phyloP scores from a whole-genome alignment of 2,329 filamentous ascomycete genomes.

The Ceratocystiopsis brevicomis region DNA sequence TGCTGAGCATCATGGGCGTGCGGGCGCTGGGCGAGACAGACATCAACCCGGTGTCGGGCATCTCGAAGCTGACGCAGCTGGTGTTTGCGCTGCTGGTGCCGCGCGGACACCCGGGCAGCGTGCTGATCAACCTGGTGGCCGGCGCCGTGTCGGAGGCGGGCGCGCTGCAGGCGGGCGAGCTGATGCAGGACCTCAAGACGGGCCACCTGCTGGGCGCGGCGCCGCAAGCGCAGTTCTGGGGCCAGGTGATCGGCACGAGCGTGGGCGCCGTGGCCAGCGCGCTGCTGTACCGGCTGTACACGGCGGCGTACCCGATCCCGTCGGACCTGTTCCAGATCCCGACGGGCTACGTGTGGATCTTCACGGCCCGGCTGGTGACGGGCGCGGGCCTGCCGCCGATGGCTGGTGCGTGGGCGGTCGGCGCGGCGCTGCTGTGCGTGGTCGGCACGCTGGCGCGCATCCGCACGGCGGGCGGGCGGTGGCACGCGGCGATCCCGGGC shows the following conservation, averaged over 20 bases:
- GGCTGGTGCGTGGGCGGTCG: slow-evolving; percentile 62
- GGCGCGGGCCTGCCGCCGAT: slow-evolving; percentile 72
- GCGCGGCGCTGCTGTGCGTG: slow-evolving; percentile 57
- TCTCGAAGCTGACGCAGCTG: slow-evolving; percentile 88
- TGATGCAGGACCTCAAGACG: slow-evolving; percentile 95
- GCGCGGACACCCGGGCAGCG: slow-evolving; percentile 56
- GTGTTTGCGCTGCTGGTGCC: slow-evolving; percentile 87
- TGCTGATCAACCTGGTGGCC: slow-evolving; percentile 89
- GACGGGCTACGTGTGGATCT: slow-evolving; percentile 93
- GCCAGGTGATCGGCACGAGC: slow-evolving; percentile 78
- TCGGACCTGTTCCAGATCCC: slow-evolving; percentile 84
- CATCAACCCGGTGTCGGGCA: slow-evolving; percentile 87
- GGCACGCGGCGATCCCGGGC: slow-evolving; percentile 65
- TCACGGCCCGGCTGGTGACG: slow-evolving; percentile 82
- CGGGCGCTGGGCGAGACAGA: slow-evolving; percentile 65
- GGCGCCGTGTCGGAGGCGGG: slow-evolving; percentile 52
- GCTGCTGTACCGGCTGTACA: slow-evolving; percentile 76
- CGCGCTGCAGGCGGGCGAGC: slow-evolving; percentile 82
- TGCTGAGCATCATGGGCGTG: slow-evolving; percentile 58
- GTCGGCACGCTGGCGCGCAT: slow-evolving; percentile 52
- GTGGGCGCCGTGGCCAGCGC: slow-evolving; percentile 75
- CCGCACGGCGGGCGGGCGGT: slow-evolving; percentile 32
- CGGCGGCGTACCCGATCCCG: slow-evolving; percentile 69
- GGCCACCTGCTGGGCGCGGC: slow-evolving; percentile 83
- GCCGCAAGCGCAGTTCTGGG: slow-evolving; percentile 90